A percentile compares a stretch with the other conserved stretches of the same genome.
phyloP scores from a whole-genome alignment of 345 rosid species.

The Populus tremula region DNA sequence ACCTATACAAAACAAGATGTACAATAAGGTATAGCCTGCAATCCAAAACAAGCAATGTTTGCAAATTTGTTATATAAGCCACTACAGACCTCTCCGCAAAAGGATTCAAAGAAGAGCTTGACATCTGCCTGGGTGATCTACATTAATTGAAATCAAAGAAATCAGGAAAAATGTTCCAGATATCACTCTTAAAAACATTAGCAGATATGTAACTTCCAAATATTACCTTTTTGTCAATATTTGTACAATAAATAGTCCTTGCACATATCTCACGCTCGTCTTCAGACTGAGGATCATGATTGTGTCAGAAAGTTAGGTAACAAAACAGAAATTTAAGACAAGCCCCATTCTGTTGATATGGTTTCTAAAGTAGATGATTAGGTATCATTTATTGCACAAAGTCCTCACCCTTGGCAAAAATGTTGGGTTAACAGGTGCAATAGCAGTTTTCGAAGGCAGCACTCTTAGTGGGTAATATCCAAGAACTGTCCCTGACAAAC shows the following conservation, averaged over 20 bases:
- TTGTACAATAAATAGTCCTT: conserved; percentile 94
- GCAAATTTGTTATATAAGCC: conserved; percentile 3
- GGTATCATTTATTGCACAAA: conserved; percentile 2
- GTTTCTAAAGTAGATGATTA: background rate
- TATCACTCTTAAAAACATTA: background rate
- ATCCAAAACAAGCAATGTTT: conserved; percentile 7
- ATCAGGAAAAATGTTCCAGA: conserved; percentile 5
- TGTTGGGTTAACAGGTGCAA: conserved; percentile 98
- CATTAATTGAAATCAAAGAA: conserved; percentile 22
- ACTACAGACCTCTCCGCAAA: conserved; percentile 81
- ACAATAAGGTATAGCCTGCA: conserved; percentile 1
- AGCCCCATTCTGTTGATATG: background rate
- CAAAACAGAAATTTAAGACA: conserved; percentile 3
- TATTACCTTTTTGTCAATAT: conserved; percentile 87
- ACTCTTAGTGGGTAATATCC: conserved; percentile 92
- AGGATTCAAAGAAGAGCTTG: conserved; percentile 73
- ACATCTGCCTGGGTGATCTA: conserved; percentile 84
- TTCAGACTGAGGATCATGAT: conserved; percentile 57
- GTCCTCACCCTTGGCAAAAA: conserved; percentile 83
- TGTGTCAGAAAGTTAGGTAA: conserved; percentile 16
- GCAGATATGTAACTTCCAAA: background rate
- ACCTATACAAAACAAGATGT: conserved; percentile 44
- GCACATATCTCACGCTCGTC: conserved; percentile 99
- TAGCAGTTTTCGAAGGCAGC: conserved; percentile 98
- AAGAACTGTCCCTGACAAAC: conserved; percentile 81